A percentile compares a stretch with the other conserved stretches of the same genome.
These are phyloP conservation scores for Phytophthora nicotianae DNA, from an alignment of 352 stramenopile species.

Conservation along the genomic window DNA sequence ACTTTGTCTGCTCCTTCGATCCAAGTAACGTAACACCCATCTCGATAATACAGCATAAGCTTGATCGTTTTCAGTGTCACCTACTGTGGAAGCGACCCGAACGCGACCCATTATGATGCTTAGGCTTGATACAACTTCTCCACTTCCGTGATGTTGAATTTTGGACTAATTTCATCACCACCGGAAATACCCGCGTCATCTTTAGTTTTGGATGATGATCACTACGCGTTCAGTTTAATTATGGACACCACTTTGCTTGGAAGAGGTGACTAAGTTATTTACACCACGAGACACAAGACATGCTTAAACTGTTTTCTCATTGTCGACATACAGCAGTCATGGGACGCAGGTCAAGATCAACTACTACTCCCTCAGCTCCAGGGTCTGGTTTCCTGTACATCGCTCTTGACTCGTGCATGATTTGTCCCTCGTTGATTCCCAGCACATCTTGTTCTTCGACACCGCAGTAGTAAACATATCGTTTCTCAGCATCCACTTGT, in stretches of 20 bases:
- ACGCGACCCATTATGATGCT: slow-evolving; percentile 13
- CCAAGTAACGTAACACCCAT: slow-evolving; percentile 10
- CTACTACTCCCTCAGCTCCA: slow-evolving; percentile 72
- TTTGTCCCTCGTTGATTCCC: slow-evolving; percentile 90
- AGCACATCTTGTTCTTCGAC: slow-evolving; percentile 87
- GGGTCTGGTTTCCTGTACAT: slow-evolving; percentile 85
- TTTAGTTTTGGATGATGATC: background rate
- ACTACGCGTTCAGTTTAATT: too few relatives aligned
- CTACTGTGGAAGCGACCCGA: slow-evolving; percentile 2
- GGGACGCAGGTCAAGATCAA: slow-evolving; percentile 68
- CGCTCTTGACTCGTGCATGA: slow-evolving; percentile 79
- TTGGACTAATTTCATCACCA: background rate
- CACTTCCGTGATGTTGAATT: too few relatives aligned
- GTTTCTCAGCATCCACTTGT: slow-evolving; percentile 72
- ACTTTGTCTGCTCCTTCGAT: background rate
- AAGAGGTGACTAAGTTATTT: too few relatives aligned
- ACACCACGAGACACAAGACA: too few relatives aligned
- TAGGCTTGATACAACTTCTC: too few relatives aligned
- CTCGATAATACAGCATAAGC: slow-evolving; percentile 2
- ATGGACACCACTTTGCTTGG: background rate
- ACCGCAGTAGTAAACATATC: slow-evolving; percentile 72
- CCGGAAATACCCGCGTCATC: background rate
- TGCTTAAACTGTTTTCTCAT: slow-evolving; percentile 15
- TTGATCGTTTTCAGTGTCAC: background rate
- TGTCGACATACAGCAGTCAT: slow-evolving; percentile 71